Percentiles rank a stretch among this genome's conserved stretches.
Evolutionary conservation across 148 eudicot species (phyloP).

Genomic region (Talinum fruticosum): DNA sequence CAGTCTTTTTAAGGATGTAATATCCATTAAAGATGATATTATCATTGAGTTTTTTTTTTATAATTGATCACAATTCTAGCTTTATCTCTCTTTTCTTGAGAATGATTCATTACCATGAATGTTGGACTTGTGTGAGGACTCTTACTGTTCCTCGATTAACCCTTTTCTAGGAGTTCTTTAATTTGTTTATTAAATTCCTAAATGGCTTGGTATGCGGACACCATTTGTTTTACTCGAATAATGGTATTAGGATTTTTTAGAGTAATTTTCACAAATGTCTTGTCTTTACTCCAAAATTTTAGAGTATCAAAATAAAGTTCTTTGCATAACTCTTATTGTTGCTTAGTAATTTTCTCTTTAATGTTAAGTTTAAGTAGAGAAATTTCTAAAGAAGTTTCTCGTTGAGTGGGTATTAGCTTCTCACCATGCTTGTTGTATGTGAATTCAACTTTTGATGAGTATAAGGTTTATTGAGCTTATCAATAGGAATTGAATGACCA

Average conservation of each 20-base stretch:
- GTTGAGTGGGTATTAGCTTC: not conserved
- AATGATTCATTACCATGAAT: not conserved
- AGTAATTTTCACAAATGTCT: not conserved
- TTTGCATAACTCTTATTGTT: not conserved
- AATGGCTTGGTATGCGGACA: not conserved
- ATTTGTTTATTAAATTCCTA: too few species aligned
- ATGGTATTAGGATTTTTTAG: not conserved
- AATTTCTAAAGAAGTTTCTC: not conserved
- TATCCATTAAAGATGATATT: not conserved
- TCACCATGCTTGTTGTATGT: not conserved
- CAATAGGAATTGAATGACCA: not conserved
- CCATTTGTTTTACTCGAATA: too few species aligned
- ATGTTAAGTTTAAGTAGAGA: not conserved
- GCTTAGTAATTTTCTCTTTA: not conserved
- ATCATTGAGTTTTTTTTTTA: too few species aligned
- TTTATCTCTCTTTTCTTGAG: too few species aligned
- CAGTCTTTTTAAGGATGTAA: not conserved
- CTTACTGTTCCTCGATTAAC: not conserved
- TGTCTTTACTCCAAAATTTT: too few species aligned
- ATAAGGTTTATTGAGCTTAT: not conserved
- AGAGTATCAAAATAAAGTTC: not conserved
- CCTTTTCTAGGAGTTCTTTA: not conserved
- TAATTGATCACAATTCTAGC: not conserved
- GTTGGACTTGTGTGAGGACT: not conserved
- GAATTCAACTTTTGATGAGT: not conserved